A percentile compares a stretch with the other conserved stretches of the same genome.
Conservation (phyloP, 2,329 filamentous ascomycete genomes). For the Colletotrichum abscissum region DNA sequence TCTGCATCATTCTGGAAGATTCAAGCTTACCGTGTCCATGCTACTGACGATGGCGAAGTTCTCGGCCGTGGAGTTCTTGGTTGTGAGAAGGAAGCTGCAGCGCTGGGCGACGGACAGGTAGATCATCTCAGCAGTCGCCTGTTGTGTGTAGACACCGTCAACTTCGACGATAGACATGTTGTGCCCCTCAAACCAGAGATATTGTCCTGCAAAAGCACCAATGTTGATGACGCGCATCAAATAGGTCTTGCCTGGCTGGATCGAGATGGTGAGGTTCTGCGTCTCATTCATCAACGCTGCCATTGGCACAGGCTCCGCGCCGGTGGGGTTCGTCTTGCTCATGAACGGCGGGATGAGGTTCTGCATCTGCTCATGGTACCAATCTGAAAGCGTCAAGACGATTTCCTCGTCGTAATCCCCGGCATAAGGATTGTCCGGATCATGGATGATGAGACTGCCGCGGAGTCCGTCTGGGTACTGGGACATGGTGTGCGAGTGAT, state of each 20-base stretch:
- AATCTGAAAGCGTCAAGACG: constrained; percentile 74
- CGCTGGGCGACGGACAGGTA: constrained; percentile 77
- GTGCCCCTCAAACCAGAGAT: background rate
- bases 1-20: background rate
- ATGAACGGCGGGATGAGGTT: constrained; percentile 61
- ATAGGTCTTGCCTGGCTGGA: constrained; percentile 77
- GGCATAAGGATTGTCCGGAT: constrained; percentile 52
- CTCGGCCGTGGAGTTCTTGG: constrained; percentile 66
- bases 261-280: constrained; percentile 65
- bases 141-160: background rate
- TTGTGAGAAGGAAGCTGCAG: constrained; percentile 70
- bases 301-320: constrained; percentile 75
- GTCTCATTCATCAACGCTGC: constrained; percentile 79
- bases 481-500: constrained; percentile 75
- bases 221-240: constrained; percentile 76
- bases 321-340: constrained; percentile 65
- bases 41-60: constrained; percentile 70
- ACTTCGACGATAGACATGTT: background rate
- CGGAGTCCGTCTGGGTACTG: constrained; percentile 77
- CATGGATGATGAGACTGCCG: constrained; percentile 74
- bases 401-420: constrained; percentile 70
- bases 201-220: constrained; percentile 70
- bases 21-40: no score
- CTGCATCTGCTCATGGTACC: constrained; percentile 73
- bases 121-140: constrained; percentile 54